These are phyloP conservation scores for Hygrophorus pudorinus DNA, from an alignment of 768 basidiomycete species.

Conservation along the genomic window DNA sequence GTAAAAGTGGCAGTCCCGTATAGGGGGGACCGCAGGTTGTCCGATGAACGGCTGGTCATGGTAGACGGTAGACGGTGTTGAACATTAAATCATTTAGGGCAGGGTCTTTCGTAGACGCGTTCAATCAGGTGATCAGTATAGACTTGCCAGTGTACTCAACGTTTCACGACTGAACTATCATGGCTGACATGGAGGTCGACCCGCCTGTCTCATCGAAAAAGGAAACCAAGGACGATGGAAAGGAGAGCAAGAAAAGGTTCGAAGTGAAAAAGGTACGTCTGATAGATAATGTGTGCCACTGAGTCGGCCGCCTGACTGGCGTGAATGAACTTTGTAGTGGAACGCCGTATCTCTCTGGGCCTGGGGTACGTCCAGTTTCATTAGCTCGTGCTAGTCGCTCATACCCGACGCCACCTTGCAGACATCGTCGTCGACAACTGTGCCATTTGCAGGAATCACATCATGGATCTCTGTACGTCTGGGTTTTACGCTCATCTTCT, in stretches of 20 bases:
- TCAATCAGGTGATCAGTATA: no score
- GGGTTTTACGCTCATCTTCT: slow-evolving; percentile 2
- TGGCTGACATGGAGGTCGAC: slow-evolving; percentile 64
- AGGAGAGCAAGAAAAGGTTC: slow-evolving; percentile 75
- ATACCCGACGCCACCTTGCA: slow-evolving; percentile 19
- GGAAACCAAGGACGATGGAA: slow-evolving; percentile 42
- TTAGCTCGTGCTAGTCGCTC: neutral
- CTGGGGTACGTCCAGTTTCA: slow-evolving; percentile 58
- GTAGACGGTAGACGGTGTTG: no score
- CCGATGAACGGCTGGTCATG: slow-evolving; percentile 31
- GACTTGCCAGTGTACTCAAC: no score
- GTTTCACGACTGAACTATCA: no score
- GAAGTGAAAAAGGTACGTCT: slow-evolving; percentile 99
- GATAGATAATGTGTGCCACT: no score
- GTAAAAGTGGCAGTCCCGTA: slow-evolving; percentile 53
- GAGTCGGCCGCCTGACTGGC: no score
- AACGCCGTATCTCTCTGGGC: slow-evolving; percentile 98
- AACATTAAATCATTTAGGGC: no score
- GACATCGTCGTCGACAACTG: slow-evolving; percentile 99
- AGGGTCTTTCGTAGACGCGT: no score
- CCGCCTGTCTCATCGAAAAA: slow-evolving; percentile 24
- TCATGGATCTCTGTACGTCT: slow-evolving; percentile 96
- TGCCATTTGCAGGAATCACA: slow-evolving; percentile 98
- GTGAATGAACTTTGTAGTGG: no score
- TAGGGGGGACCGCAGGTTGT: slow-evolving; percentile 52